A percentile compares a stretch with the other conserved stretches of the same genome.
Conservation (phyloP, 345 rosid species). For the Lumnitzera racemosa region DNA sequence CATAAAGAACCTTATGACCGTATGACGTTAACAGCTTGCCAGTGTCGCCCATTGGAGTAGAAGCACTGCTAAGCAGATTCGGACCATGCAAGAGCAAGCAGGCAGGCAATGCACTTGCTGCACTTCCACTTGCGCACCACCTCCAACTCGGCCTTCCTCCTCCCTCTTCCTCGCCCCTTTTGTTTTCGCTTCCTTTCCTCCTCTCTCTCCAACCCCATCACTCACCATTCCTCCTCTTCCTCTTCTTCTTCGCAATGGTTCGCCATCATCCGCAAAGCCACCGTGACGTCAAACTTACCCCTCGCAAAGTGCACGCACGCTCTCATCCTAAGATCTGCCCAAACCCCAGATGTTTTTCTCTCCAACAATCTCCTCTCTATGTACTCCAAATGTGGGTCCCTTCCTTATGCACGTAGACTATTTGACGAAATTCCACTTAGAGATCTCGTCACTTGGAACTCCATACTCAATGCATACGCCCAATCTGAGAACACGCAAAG, state of each 20-base stretch:
- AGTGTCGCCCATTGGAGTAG: too few relatives aligned
- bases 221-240: neutral
- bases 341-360: slow-evolving; percentile 35
- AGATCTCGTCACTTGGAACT: slow-evolving; percentile 57
- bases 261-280: slow-evolving; percentile 42
- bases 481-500: slow-evolving; percentile 12
- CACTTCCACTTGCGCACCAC: too few relatives aligned
- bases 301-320: slow-evolving; percentile 46
- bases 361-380: slow-evolving; percentile 42
- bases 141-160: too few relatives aligned
- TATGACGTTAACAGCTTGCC: too few relatives aligned
- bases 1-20: too few relatives aligned
- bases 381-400: slow-evolving; percentile 49
- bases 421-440: slow-evolving; percentile 41
- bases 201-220: too few relatives aligned
- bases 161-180: too few relatives aligned
- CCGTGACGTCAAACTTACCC: slow-evolving; percentile 32
- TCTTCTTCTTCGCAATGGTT: slow-evolving; percentile 41
- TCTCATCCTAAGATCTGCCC: slow-evolving; percentile 25
- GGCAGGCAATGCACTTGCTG: too few relatives aligned
- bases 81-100: too few relatives aligned
- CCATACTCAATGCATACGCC: slow-evolving; percentile 49
- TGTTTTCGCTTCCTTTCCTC: too few relatives aligned
- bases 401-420: slow-evolving; percentile 36
- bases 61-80: too few relatives aligned